Percentiles rank a stretch among this genome's conserved stretches.
Evolutionary conservation across 2,329 filamentous ascomycete genomes (phyloP).

Genomic region (Xylaria multiplex): DNA sequence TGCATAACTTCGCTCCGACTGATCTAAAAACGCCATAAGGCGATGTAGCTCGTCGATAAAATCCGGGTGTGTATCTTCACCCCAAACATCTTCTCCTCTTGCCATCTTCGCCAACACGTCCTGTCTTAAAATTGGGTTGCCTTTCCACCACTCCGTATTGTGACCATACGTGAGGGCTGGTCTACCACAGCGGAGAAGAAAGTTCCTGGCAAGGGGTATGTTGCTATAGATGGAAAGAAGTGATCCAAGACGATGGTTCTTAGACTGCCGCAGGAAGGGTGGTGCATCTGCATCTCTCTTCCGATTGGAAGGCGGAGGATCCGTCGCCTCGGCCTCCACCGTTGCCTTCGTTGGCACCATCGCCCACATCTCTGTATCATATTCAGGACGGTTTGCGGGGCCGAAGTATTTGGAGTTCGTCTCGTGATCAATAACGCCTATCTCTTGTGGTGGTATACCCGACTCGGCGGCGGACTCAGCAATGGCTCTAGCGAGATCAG

Average conservation of each 20-base stretch:
- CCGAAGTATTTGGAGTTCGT: constrained; percentile 63
- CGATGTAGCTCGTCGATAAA: constrained; percentile 68
- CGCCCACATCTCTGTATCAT: constrained; percentile 67
- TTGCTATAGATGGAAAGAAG: constrained; percentile 68
- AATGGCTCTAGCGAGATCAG: constrained; percentile 66
- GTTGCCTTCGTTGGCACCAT: constrained; percentile 59
- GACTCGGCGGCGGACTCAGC: constrained; percentile 65
- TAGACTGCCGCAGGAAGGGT: constrained; percentile 59
- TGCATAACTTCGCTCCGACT: constrained; percentile 68
- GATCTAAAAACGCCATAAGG: constrained; percentile 70
- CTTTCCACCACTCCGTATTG: constrained; percentile 70
- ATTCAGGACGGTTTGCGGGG: constrained; percentile 65
- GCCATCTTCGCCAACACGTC: constrained; percentile 51
- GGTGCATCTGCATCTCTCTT: constrained; percentile 57
- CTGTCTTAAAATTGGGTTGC: constrained; percentile 59
- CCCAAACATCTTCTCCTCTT: constrained; percentile 48
- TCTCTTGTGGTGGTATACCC: constrained; percentile 62
- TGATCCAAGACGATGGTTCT: constrained; percentile 59
- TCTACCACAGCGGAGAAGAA: constrained; percentile 58
- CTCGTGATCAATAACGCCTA: constrained; percentile 57
- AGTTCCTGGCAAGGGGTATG: constrained; percentile 68
- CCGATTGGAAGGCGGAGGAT: constrained; percentile 56
- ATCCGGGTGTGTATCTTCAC: constrained; percentile 49
- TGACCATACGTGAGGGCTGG: constrained; percentile 62
- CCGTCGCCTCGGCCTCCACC: constrained; percentile 47